Conservation (phyloP, 208 protist genomes). For the Acanthamoeba lenticulata region DNA sequence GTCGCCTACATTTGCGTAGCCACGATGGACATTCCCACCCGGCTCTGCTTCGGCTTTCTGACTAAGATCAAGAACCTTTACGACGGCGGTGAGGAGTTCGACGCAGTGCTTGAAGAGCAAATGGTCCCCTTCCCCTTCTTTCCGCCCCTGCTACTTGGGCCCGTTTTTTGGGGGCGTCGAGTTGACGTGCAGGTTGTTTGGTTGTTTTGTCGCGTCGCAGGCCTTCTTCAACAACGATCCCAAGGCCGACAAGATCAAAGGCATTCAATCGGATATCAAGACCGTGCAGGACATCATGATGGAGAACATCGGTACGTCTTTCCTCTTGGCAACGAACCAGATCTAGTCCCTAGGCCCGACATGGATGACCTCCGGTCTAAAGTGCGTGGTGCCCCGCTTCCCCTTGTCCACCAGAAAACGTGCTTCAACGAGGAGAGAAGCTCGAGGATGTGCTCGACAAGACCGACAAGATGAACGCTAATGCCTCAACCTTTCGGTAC, state of each 20-base stretch:
- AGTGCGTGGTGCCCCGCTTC: neutral
- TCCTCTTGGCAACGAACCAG: neutral
- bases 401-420: neutral
- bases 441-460: slow-evolving; percentile 38
- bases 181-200: no score
- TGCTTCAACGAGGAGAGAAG: slow-evolving; percentile 36
- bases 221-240: slow-evolving; percentile 55
- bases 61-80: slow-evolving; percentile 49
- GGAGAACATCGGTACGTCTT: slow-evolving; percentile 44
- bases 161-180: no score
- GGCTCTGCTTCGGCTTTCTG: slow-evolving; percentile 33
- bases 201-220: neutral
- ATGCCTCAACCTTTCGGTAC: slow-evolving; percentile 23
- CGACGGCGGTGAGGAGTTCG: slow-evolving; percentile 50
- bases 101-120: slow-evolving; percentile 23
- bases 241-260: slow-evolving; percentile 60
- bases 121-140: neutral
- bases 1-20: slow-evolving; percentile 46
- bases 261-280: slow-evolving; percentile 15
- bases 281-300: slow-evolving; percentile 66
- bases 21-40: neutral
- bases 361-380: neutral
- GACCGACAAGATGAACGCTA: slow-evolving; percentile 29
- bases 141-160: neutral
- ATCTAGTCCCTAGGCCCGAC: neutral